Conservation (phyloP, 2,329 filamentous ascomycete genomes). For the Aspergillus sp. region DNA sequence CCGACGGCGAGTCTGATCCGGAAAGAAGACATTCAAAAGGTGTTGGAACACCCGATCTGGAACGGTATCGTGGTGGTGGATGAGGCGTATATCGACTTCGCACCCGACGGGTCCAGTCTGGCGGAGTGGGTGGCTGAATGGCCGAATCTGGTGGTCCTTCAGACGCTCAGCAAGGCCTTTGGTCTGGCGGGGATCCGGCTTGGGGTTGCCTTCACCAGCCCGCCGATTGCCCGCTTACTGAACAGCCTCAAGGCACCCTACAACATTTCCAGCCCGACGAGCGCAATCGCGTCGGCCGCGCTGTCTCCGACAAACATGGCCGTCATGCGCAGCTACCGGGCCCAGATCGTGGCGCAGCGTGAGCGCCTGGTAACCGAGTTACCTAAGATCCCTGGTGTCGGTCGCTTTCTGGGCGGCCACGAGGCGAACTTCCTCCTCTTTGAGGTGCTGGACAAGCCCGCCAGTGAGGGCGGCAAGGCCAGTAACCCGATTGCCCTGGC, state of each 20-base stretch:
- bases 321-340: constrained; percentile 63
- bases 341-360: constrained; percentile 66
- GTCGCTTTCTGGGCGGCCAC: constrained; percentile 68
- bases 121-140: constrained; percentile 88
- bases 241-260: constrained; percentile 96
- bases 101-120: constrained; percentile 66
- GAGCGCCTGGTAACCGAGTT: constrained; percentile 67
- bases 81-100: constrained; percentile 96
- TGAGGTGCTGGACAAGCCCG: constrained; percentile 65
- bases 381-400: constrained; percentile 67
- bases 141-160: constrained; percentile 95
- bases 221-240: constrained; percentile 66
- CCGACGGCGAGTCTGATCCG: constrained; percentile 73
- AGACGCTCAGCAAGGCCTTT: constrained; percentile 97
- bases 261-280: constrained; percentile 85
- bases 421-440: constrained; percentile 86
- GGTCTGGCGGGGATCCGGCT: constrained; percentile 89
- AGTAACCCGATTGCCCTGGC: constrained; percentile 70
- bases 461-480: constrained; percentile 54
- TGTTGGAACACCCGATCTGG: constrained; percentile 84
- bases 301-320: constrained; percentile 59
- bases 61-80: constrained; percentile 91
- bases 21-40: constrained; percentile 62
- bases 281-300: constrained; percentile 66
- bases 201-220: constrained; percentile 72